These are phyloP conservation scores for Apiotrichum akiyoshidainum DNA, from an alignment of 1,284 basidiomycete genomes.

Conservation along the genomic window DNA sequence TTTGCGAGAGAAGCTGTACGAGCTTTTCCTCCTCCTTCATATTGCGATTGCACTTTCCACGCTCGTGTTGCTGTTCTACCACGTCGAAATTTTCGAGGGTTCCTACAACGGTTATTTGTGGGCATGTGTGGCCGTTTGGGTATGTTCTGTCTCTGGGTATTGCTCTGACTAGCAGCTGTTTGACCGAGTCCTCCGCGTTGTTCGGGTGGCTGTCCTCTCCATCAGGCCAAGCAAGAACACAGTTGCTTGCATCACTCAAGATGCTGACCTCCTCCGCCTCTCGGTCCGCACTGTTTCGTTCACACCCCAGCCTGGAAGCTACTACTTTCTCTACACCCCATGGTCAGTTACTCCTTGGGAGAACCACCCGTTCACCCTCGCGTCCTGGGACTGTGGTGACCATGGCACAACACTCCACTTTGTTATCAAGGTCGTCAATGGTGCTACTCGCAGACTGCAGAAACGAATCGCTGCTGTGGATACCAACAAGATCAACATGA, in stretches of 20 bases:
- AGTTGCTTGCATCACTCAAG: neutral
- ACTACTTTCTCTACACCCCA: conserved; percentile 32
- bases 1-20: conserved; percentile 25
- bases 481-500: neutral
- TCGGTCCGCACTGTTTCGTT: conserved; percentile 15
- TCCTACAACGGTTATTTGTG: conserved; percentile 26
- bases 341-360: conserved; percentile 26
- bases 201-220: conserved; percentile 23
- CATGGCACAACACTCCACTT: conserved; percentile 16
- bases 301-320: conserved; percentile 24
- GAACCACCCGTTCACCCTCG: conserved; percentile 35
- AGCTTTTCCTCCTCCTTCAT: conserved; percentile 32
- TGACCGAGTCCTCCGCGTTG: conserved; percentile 8
- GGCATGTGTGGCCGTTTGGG: conserved; percentile 32
- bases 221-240: neutral
- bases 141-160: conserved; percentile 1
- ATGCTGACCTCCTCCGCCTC: conserved; percentile 19
- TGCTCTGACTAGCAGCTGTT: neutral
- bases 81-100: conserved; percentile 24
- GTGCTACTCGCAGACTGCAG: conserved; percentile 21
- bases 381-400: neutral
- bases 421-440: conserved; percentile 20
- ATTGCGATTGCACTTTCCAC: conserved; percentile 26
- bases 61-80: conserved; percentile 28
- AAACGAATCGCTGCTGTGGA: neutral